These are phyloP conservation scores for Kuraishia capsulata DNA, from an alignment of 805 yeast genomes.

Conservation along the genomic window DNA sequence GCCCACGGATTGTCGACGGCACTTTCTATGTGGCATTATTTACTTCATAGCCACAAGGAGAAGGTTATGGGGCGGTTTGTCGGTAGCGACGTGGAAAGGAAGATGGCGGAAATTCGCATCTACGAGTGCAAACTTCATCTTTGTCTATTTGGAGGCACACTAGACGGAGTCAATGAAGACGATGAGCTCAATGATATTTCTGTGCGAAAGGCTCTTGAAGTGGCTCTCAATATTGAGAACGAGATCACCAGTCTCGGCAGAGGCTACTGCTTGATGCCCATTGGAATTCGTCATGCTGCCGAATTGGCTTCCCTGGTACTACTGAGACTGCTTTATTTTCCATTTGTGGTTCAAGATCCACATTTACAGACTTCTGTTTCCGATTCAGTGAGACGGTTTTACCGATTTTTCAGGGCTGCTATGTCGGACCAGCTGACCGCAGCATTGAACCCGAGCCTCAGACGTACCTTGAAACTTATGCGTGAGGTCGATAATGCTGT, in stretches of 20 bases:
- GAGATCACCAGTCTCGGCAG: background rate
- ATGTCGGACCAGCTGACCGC: background rate
- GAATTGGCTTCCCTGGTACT: constrained; percentile 8
- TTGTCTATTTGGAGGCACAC: constrained; percentile 1
- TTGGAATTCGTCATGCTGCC: constrained; percentile 12
- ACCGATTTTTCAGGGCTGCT: background rate
- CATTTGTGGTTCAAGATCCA: background rate
- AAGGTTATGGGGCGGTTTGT: background rate
- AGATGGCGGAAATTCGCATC: background rate
- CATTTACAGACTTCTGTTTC: background rate
- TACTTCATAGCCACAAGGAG: constrained; percentile 6
- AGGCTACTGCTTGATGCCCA: constrained; percentile 8
- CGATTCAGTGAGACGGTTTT: background rate
- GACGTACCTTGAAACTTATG: background rate
- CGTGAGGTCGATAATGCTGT: background rate
- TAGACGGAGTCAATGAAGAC: constrained; percentile 1
- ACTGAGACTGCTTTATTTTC: background rate
- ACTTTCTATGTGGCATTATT: constrained; percentile 13
- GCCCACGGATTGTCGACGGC: constrained; percentile 11
- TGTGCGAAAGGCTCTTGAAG: background rate
- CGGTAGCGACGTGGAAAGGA: constrained; percentile 1
- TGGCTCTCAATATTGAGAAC: background rate
- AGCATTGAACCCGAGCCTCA: background rate
- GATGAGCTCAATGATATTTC: constrained; percentile 1
- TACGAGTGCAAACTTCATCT: constrained; percentile 1